Base-by-base conservation (phyloP, 2,329 filamentous ascomycete species). In the Botryotinia globosa region DNA sequence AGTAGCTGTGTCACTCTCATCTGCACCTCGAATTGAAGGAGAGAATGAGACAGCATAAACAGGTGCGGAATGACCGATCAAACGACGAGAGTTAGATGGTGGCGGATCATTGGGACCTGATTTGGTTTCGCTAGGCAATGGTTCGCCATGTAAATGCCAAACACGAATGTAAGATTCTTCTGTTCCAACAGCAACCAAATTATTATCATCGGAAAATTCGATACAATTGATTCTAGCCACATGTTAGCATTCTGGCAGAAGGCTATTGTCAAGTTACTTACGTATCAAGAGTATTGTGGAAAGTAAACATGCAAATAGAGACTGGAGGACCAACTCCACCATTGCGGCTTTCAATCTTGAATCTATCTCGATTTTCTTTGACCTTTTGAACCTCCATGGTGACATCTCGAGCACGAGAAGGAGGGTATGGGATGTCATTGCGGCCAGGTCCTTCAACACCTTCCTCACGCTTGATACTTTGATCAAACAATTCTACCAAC, bases 231-330 rank as follows among this genome's bases (percentile, higher is more conserved):
- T 88, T 72, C 93, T 95, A 71, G 51, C 67, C 72, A 78, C 73
- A 76, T 61, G 58, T 78, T 56, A 71, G 67, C n/a, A 74, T 34
- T 42, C 10, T 29, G 10, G 37, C 65, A 16, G 74, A 72, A 70
- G n/a, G 25, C 9, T n/a, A 62, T 2, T 25, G 4, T 25, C 4
- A 32, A 32, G 82, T 12, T 7, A 71, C 89, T 85, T 84, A 94
- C 93, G 90, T 92, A 82, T 97, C 94, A 75, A 94, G 91, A 0
- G 93, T 97, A 82, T 99, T 99, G 85, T 99, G 96, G 80, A 98
- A 97, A 0, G 96, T 99, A 81, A 97, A 98, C 92, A 98, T 98
- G 85, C 93, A 96, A 37, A 97, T 91, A 78, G 94, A 97, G 74
- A 98, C 87, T 39, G 91, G 90, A 71, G 94, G 89, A 22, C 94